phyloP scores from a whole-genome alignment of 441 rosid genomes.

The Viola pubescens region DNA sequence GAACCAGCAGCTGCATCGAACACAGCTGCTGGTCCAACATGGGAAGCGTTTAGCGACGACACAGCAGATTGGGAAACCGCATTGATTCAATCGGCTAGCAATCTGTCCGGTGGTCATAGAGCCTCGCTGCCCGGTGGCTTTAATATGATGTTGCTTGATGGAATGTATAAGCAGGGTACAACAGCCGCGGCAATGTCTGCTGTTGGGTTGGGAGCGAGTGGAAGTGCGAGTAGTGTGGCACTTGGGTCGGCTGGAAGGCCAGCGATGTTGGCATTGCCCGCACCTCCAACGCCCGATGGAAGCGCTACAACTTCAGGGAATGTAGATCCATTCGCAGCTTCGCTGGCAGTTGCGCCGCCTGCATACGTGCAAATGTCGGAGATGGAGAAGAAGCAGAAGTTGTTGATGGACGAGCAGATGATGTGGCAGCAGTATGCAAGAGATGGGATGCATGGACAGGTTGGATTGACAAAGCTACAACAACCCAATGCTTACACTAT shows the following conservation, averaged over 20 bases:
- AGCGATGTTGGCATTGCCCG: slow-evolving; percentile 43
- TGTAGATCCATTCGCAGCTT: slow-evolving; percentile 51
- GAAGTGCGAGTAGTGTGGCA: slow-evolving; percentile 53
- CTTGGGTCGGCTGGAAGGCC: slow-evolving; percentile 47
- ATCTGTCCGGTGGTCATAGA: slow-evolving; percentile 27
- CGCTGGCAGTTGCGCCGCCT: slow-evolving; percentile 37
- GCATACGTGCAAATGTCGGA: slow-evolving; percentile 56
- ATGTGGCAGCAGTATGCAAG: slow-evolving; percentile 51
- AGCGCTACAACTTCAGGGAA: not conserved
- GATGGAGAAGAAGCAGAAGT: slow-evolving; percentile 50
- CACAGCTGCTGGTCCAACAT: slow-evolving; percentile 21
- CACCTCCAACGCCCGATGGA: slow-evolving; percentile 23
- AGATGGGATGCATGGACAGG: slow-evolving; percentile 44
- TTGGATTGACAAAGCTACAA: slow-evolving; percentile 24
- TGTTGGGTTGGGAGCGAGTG: slow-evolving; percentile 20
- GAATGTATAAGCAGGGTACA: slow-evolving; percentile 54
- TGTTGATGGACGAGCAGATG: slow-evolving; percentile 46
- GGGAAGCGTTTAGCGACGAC: slow-evolving; percentile 67
- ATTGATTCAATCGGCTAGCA: slow-evolving; percentile 59
- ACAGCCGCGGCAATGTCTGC: slow-evolving; percentile 21
- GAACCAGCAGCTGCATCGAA: slow-evolving; percentile 13
- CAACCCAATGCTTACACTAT: slow-evolving; percentile 24
- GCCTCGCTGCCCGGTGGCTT: slow-evolving; percentile 43
- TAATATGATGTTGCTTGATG: slow-evolving; percentile 46
- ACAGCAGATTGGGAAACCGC: slow-evolving; percentile 65